Conservation (phyloP, 176 grass and related monocot genomes). For the Poa pratensis region DNA sequence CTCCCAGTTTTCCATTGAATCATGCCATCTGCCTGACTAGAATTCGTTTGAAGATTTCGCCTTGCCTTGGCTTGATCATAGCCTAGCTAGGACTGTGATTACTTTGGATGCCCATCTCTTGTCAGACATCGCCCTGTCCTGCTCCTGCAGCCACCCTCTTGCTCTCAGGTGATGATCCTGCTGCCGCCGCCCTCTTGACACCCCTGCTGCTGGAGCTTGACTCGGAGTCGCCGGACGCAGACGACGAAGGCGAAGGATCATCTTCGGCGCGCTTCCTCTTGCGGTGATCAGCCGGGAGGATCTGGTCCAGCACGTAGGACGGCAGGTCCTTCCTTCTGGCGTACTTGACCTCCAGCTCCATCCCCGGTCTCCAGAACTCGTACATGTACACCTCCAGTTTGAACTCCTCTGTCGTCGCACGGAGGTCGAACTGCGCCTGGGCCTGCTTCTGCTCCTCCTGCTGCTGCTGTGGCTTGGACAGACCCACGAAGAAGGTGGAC, state of each 20-base stretch:
- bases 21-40: neutral
- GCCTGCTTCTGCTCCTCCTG: neutral
- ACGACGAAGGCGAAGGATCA: neutral
- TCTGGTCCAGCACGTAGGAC: conserved; percentile 48
- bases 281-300: neutral
- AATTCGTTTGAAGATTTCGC: neutral
- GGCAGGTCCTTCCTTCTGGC: conserved; percentile 66
- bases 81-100: neutral
- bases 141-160: neutral
- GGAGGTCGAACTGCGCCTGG: conserved; percentile 68
- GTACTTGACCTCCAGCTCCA: conserved; percentile 63
- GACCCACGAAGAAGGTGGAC: conserved; percentile 71
- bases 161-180: neutral
- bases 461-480: conserved; percentile 37
- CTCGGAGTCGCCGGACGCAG: neutral
- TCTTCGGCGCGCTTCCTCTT: conserved; percentile 38
- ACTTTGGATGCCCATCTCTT: neutral
- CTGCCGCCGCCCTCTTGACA: neutral
- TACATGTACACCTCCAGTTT: conserved; percentile 57
- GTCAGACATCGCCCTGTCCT: neutral
- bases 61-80: neutral
- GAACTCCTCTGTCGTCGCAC: conserved; percentile 66
- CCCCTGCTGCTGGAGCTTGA: neutral
- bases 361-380: conserved; percentile 63
- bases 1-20: neutral